Percentiles rank a stretch among this genome's conserved stretches.
Evolutionary conservation across 179 eudicot genomes (phyloP).

Genomic region (Corrigiola litoralis): DNA sequence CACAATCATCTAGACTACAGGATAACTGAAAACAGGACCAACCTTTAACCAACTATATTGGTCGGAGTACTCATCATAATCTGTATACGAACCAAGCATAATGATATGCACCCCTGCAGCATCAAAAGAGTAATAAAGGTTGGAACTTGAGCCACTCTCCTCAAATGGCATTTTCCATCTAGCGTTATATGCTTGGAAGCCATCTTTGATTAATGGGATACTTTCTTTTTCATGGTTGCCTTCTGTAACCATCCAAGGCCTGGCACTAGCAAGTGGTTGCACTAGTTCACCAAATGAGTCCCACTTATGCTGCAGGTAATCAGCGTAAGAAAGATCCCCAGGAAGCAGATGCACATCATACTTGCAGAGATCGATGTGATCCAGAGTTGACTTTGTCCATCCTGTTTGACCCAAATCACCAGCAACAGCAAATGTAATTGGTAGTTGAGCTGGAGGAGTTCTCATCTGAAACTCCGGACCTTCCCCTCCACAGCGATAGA

Average conservation of each 20-base stretch:
- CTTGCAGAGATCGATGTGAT: constrained; percentile 72
- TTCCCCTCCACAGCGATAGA: constrained; percentile 80
- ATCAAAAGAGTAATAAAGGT: constrained; percentile 91
- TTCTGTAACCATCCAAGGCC: constrained; percentile 99
- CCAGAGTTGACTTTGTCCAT: constrained; percentile 88
- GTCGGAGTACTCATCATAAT: constrained; percentile 73
- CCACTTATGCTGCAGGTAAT: constrained; percentile 73
- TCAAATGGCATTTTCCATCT: constrained; percentile 97
- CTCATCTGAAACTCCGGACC: constrained; percentile 68
- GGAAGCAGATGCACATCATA: constrained; percentile 89
- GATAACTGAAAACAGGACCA: constrained; percentile 18
- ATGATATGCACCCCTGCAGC: constrained; percentile 80
- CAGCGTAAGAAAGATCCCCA: constrained; percentile 94
- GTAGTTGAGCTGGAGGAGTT: constrained; percentile 87
- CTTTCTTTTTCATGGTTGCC: constrained; percentile 92
- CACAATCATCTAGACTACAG: constrained; percentile 6
- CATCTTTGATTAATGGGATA: constrained; percentile 53
- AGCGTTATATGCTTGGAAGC: constrained; percentile 74
- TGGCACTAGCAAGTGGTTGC: constrained; percentile 87
- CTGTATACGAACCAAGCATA: constrained; percentile 95
- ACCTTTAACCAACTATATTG: constrained; percentile 93
- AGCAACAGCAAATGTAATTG: constrained; percentile 81
- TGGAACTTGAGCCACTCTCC: constrained; percentile 91
- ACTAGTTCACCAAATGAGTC: constrained; percentile 85
- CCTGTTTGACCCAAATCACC: constrained; percentile 97